Evolutionary conservation across 176 grass and related monocot genomes (phyloP), one percentile per base, ranked within the genome.

Genomic region (Eremochloa ophiuroides): DNA sequence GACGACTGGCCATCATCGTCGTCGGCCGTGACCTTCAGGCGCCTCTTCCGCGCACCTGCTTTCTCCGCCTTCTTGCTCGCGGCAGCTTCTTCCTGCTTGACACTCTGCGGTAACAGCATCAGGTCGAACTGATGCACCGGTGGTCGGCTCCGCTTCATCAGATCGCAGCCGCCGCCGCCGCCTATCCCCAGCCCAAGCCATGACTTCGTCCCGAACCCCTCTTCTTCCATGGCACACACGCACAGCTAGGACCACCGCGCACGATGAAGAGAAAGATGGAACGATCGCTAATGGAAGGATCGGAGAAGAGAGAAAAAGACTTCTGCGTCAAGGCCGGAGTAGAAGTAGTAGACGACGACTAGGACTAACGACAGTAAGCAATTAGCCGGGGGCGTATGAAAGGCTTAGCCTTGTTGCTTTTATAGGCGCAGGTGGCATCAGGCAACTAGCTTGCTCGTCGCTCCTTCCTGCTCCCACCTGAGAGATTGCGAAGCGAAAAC

Each of bases 111-210:
- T 34, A 87, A 70, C 63, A 94, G 14, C 67, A 94, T 12, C 67
- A 71, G 39, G 69, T 86, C 66, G 48, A 88, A 60, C 29, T 55
- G n/a, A n/a, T n/a, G 82, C 42, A 65, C 66, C 4, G 83, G 34
- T 26, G 87, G 4, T 10, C 56, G 48, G 66, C 62, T 41, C 20
- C 43, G 62, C 47, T 67, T 29, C 7, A 40, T 29, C 9, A 40
- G 55, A 39, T 40, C 76, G n/a, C 58, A 9, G 8, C 61, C 65
- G 9, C 75, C 79, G 44, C 78, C 50, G 25, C 80, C 77, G 26
- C 94, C 91, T 3, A 85, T 87, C 11, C 76, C 83, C 26, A 97
- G 83, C 14, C 77, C 84, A 62, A 97, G 94, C 77, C 86, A 88
- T 61, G 87, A 31, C 25, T 72, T 72, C n/a, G n/a, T n/a, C 4